Conservation (phyloP, 768 basidiomycete genomes). For the Omphalotus guepiniiformis region DNA sequence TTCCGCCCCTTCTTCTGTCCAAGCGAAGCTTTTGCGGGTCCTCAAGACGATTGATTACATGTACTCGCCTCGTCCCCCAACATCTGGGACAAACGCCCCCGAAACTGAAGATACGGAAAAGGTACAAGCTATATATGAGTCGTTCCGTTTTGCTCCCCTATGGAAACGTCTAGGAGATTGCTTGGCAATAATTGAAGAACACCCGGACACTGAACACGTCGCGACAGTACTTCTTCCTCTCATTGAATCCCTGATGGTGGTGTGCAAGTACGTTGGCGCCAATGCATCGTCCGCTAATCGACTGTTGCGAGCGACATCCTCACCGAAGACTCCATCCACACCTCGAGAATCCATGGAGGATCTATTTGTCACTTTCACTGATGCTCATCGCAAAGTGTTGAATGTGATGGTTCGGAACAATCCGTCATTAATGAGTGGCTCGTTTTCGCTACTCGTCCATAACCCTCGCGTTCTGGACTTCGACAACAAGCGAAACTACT, state of each 20-base stretch:
- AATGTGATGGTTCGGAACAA: slow-evolving; percentile 99
- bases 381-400: slow-evolving; percentile 86
- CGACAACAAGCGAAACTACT: slow-evolving; percentile 98
- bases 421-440: slow-evolving; percentile 96
- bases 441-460: slow-evolving; percentile 93
- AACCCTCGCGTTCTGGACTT: slow-evolving; percentile 97
- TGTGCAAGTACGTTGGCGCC: slow-evolving; percentile 90
- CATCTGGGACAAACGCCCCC: slow-evolving; percentile 31
- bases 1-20: slow-evolving; percentile 88
- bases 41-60: slow-evolving; percentile 98
- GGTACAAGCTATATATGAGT: slow-evolving; percentile 84
- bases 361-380: slow-evolving; percentile 90
- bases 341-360: slow-evolving; percentile 82
- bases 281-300: slow-evolving; percentile 50
- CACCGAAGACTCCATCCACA: slow-evolving; percentile 65
- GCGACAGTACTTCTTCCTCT: slow-evolving; percentile 90
- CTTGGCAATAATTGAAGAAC: slow-evolving; percentile 75
- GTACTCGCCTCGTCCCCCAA: slow-evolving; percentile 60
- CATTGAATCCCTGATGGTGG: slow-evolving; percentile 97
- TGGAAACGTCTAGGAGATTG: slow-evolving; percentile 93
- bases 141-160: slow-evolving; percentile 83
- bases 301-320: slow-evolving; percentile 57
- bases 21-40: slow-evolving; percentile 94
- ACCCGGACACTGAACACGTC: slow-evolving; percentile 77
- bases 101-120: slow-evolving; percentile 63